A percentile compares a stretch with the other conserved stretches of the same genome.
phyloP scores from a whole-genome alignment of 257 asterid species.

The Solanum virginianum region DNA sequence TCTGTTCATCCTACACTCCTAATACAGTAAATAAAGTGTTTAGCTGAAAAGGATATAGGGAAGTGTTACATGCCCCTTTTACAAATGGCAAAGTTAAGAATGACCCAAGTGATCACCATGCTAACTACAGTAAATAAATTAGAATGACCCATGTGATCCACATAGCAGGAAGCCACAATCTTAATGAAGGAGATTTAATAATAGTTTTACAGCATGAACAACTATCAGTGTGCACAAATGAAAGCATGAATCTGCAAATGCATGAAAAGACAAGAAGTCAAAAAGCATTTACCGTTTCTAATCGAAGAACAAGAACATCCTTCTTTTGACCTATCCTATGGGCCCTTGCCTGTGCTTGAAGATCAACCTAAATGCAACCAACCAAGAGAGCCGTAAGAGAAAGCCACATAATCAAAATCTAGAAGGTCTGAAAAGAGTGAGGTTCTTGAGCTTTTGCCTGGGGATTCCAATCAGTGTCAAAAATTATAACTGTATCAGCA shows the following conservation, averaged over 20 bases:
- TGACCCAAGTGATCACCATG: neutral
- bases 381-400: neutral
- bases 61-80: slow-evolving; percentile 39
- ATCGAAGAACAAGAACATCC: slow-evolving; percentile 96
- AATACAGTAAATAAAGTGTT: too few relatives aligned
- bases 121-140: neutral
- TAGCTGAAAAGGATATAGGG: neutral
- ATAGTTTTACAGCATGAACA: neutral
- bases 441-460: slow-evolving; percentile 39
- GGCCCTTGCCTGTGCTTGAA: slow-evolving; percentile 99
- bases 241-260: neutral
- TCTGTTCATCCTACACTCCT: too few relatives aligned
- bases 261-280: neutral
- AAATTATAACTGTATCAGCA: slow-evolving; percentile 97
- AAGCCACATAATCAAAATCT: neutral
- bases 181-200: neutral
- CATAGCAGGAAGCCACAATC: neutral
- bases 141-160: neutral
- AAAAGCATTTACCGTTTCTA: slow-evolving; percentile 65
- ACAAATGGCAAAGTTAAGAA: slow-evolving; percentile 56
- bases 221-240: neutral
- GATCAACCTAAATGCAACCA: slow-evolving; percentile 72
- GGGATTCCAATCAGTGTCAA: slow-evolving; percentile 99
- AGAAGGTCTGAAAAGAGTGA: slow-evolving; percentile 2
- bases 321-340: slow-evolving; percentile 99